A percentile compares a stretch with the other conserved stretches of the same genome.
Evolutionary conservation across 176 grass and related monocot genomes (phyloP).

Genomic region (Oryza glaberrima): DNA sequence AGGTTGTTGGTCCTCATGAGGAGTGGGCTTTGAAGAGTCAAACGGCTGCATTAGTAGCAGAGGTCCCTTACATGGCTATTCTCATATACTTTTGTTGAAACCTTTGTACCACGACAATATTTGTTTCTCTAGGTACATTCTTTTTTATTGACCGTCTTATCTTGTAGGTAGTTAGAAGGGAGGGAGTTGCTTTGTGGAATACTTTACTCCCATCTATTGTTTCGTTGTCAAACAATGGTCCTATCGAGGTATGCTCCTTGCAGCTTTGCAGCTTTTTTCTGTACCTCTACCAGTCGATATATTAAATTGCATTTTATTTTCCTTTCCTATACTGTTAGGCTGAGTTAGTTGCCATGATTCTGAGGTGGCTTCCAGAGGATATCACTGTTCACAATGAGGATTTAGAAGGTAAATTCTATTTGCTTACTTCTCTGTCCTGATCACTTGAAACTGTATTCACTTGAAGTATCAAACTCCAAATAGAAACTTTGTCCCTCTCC

Average conservation of each 20-base stretch:
- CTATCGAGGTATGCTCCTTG: conserved; percentile 63
- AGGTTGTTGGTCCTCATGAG: conserved; percentile 77
- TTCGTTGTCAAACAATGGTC: conserved; percentile 78
- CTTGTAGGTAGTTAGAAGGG: conserved; percentile 90
- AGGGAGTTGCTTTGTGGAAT: conserved; percentile 84
- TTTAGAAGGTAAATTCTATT: conserved; percentile 70
- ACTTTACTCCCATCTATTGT: conserved; percentile 81
- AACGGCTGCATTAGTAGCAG: conserved; percentile 91
- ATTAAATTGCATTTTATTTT: conserved; percentile 37
- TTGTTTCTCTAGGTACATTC: conserved; percentile 24
- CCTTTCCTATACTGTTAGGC: conserved; percentile 59
- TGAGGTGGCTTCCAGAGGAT: conserved; percentile 98
- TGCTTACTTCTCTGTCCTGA: conserved; percentile 14
- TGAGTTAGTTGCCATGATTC: conserved; percentile 95
- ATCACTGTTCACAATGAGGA: conserved; percentile 99
- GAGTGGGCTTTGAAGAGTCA: conserved; percentile 99
- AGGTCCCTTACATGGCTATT: conserved; percentile 57
- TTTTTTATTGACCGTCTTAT: conserved; percentile 39
- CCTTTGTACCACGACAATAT: neutral
- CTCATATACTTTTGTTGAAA: conserved; percentile 24
- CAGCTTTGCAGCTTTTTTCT: conserved; percentile 30
- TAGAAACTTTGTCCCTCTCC: conserved; percentile 5
- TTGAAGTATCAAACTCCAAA: conserved; percentile 16
- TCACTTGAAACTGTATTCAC: conserved; percentile 27
- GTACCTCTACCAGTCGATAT: conserved; percentile 19